Evolutionary conservation across 2,329 filamentous ascomycete genomes (phyloP).

Genomic region (Ilyonectria destructans): DNA sequence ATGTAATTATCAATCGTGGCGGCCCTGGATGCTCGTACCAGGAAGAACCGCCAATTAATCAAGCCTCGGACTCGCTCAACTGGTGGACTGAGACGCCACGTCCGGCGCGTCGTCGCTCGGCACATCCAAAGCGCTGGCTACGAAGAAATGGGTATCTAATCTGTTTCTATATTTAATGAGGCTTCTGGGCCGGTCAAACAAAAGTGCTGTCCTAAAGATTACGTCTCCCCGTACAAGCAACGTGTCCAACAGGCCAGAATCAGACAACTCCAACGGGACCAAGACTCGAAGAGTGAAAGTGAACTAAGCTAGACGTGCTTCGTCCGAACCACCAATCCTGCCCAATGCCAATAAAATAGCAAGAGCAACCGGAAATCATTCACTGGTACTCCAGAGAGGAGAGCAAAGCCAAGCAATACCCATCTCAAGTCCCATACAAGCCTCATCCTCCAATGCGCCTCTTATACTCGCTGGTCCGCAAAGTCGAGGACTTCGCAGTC

Average conservation of each 20-base stretch:
- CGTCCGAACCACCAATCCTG: conserved; percentile 30
- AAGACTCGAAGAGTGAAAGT: conserved; percentile 40
- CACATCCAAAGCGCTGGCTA: conserved; percentile 34
- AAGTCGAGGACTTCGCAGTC: conserved; percentile 94
- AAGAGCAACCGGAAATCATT: conserved; percentile 33
- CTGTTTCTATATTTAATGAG: conserved; percentile 55
- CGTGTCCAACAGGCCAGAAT: conserved; percentile 51
- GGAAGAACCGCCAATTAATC: conserved; percentile 37
- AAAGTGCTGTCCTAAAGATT: conserved; percentile 47
- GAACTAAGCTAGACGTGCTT: conserved; percentile 40
- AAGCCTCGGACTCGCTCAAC: conserved; percentile 29
- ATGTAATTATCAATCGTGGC: conserved; percentile 42
- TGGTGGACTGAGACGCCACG: conserved; percentile 14
- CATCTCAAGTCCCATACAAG: conserved; percentile 33
- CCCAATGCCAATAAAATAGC: conserved; percentile 33
- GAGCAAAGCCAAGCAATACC: conserved; percentile 42
- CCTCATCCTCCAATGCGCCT: conserved; percentile 21
- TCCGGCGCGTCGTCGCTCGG: conserved; percentile 19
- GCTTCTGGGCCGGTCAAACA: conserved; percentile 41
- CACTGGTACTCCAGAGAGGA: conserved; percentile 40
- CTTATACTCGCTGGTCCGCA: conserved; percentile 78
- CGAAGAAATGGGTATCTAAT: conserved; percentile 54
- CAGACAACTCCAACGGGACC: conserved; percentile 48
- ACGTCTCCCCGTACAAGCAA: conserved; percentile 49
- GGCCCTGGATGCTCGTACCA: conserved; percentile 33